Base-by-base conservation (phyloP, 1,284 basidiomycete genomes). In the Naganishia sp. region DNA sequence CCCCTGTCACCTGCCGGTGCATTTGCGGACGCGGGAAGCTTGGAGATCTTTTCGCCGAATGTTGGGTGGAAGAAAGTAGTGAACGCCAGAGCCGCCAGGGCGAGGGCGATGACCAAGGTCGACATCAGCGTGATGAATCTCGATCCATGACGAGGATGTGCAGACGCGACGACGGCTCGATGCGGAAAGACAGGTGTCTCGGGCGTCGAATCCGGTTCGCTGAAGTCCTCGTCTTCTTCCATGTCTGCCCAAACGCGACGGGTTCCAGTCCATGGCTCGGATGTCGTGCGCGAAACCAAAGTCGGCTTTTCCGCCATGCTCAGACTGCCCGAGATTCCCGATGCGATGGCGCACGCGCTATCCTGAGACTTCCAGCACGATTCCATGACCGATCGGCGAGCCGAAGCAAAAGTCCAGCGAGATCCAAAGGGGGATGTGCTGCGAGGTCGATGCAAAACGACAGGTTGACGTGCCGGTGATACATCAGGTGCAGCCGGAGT, bases 31-130 rank as follows among this genome's bases (percentile, higher is more conserved):
- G 16, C 48, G 16, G 59, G 59, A n/a, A 61, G 36, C 18, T 61
- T 61, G 9, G 59, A 61, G 36, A 61, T 61, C 39, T 31, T 50
- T 21, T 61, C 48, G 46, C 48, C 59, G 18, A 61, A 61, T 23
- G 59, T 61, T 3, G 59, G 59, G 16, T 61, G 59, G 48, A 61
- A 61, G 33, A 61, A 61, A 2, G 59, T 61, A 16, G 59, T 61
- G 23, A 61, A 61, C 16, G 59, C 59, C 48, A 61, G 28, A 28
- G 59, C 23, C 16, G 59, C 59, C 18, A 61, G 43, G 1, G 59
- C 59, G 6, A 61, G 48, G 5, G 59, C 59, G 49, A 61, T 61
- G 33, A 61, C 59, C 11, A 61, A n/a, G 28, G 59, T 61, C 45
- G 59, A 61, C 31, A 52, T 61, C 59, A 61, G 15, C n/a, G 48